Evolutionary conservation across 352 stramenopile species (phyloP).

Genomic region (Phytophthora aleatoria): DNA sequence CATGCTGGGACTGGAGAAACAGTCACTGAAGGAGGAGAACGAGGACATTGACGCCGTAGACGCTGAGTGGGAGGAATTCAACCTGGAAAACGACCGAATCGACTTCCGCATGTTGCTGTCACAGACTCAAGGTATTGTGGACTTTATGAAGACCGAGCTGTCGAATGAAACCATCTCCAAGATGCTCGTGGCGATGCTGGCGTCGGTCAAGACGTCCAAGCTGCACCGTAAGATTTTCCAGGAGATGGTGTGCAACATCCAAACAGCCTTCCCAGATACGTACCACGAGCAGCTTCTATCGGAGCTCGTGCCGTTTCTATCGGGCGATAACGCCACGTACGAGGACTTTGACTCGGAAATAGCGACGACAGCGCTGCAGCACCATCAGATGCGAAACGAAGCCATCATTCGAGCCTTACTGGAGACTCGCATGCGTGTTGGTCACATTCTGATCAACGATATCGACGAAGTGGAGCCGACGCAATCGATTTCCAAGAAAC

Average conservation of each 20-base stretch:
- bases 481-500: conserved; percentile 58
- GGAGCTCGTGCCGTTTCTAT: conserved; percentile 81
- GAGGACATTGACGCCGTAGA: conserved; percentile 53
- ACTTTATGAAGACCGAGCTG: conserved; percentile 67
- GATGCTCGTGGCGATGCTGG: conserved; percentile 85
- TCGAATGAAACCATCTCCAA: conserved; percentile 81
- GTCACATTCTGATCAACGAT: conserved; percentile 84
- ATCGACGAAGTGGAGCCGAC: conserved; percentile 76
- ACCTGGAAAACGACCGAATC: conserved; percentile 86
- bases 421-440: conserved; percentile 84
- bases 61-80: conserved; percentile 87
- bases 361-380: conserved; percentile 64
- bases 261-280: conserved; percentile 73
- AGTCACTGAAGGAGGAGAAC: conserved; percentile 17
- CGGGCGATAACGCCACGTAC: conserved; percentile 76
- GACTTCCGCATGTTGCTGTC: conserved; percentile 83
- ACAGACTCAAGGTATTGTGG: conserved; percentile 66
- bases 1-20: conserved; percentile 74
- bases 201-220: conserved; percentile 86
- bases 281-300: conserved; percentile 65
- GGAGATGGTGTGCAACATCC: conserved; percentile 88
- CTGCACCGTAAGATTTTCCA: conserved; percentile 89
- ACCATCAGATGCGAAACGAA: conserved; percentile 84
- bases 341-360: conserved; percentile 72
- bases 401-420: conserved; percentile 79